Evolutionary conservation across 345 rosid species (phyloP).

Genomic region (Populus davidiana): DNA sequence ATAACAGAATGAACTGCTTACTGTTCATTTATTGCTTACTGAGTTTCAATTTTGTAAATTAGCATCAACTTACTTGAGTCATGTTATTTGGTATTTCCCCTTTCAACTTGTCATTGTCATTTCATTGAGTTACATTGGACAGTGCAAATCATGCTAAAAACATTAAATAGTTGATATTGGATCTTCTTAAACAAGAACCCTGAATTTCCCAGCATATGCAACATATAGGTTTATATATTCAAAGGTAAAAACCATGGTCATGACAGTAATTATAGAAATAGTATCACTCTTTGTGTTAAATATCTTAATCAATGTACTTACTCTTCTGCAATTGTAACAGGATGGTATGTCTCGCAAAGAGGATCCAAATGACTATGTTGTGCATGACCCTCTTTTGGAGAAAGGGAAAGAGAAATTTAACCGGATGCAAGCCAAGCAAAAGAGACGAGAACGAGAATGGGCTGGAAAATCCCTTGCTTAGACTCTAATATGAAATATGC

Average conservation of each 20-base stretch:
- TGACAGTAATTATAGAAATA: not conserved
- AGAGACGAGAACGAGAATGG: conserved; percentile 81
- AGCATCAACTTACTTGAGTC: not conserved
- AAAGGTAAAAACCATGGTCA: not conserved
- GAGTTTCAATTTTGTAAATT: too few species aligned
- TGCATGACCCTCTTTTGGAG: conserved; percentile 87
- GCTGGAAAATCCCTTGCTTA: conserved; percentile 86
- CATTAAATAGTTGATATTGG: not conserved
- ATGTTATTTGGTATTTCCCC: not conserved
- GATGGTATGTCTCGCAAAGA: conserved; percentile 75
- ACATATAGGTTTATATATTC: not conserved
- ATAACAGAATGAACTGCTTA: too few species aligned
- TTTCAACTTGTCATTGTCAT: not conserved
- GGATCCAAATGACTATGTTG: conserved; percentile 79
- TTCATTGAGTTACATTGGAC: not conserved
- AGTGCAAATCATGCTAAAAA: not conserved
- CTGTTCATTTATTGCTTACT: too few species aligned
- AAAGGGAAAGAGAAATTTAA: conserved; percentile 97
- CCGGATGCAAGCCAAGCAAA: conserved; percentile 85
- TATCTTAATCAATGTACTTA: not conserved
- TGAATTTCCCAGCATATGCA: not conserved
- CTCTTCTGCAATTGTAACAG: conserved; percentile 31
- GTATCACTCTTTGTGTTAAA: not conserved
- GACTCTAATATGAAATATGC: not conserved
- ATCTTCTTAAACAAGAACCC: not conserved